Percentiles rank a stretch among this genome's conserved stretches.
phyloP scores from a whole-genome alignment of 805 yeast genomes.

The Wickerhamomyces xylosicus region DNA sequence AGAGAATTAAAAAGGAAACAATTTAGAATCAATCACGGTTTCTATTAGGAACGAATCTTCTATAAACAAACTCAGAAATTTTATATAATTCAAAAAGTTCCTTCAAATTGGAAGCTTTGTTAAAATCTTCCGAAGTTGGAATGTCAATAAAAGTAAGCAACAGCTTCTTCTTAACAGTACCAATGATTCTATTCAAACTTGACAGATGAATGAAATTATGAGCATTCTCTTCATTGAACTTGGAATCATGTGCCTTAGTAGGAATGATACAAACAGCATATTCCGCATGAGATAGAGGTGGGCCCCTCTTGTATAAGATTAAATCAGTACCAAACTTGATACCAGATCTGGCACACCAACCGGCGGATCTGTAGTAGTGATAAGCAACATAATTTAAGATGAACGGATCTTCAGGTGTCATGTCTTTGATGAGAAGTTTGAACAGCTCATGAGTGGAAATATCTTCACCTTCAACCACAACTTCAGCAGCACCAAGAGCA shows the following conservation, averaged over 20 bases:
- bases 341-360: conserved; percentile 93
- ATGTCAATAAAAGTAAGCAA: conserved; percentile 57
- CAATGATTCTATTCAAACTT: conserved; percentile 67
- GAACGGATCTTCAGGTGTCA: conserved; percentile 19
- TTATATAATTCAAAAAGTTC: conserved; percentile 32
- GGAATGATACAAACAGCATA: conserved; percentile 52
- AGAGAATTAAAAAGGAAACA: not conserved
- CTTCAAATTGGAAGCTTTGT: conserved; percentile 16
- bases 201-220: conserved; percentile 53
- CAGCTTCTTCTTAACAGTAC: conserved; percentile 76
- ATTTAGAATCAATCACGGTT: conserved; percentile 50
- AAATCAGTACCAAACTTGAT: conserved; percentile 87
- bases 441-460: conserved; percentile 12
- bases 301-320: conserved; percentile 80
- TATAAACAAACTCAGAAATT: conserved; percentile 58
- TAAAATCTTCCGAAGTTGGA: conserved; percentile 30
- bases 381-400: conserved; percentile 53
- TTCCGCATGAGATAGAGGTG: conserved; percentile 93
- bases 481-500: conserved; percentile 40
- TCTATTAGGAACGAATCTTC: conserved; percentile 80
- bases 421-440: conserved; percentile 2
- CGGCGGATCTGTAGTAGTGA: conserved; percentile 77
- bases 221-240: conserved; percentile 15
- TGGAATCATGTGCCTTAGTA: conserved; percentile 21
- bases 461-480: conserved; percentile 16